Percentiles rank a stretch among this genome's conserved stretches.
Conservation (phyloP, 148 eudicot species). For the Salicornia ramosissima region DNA sequence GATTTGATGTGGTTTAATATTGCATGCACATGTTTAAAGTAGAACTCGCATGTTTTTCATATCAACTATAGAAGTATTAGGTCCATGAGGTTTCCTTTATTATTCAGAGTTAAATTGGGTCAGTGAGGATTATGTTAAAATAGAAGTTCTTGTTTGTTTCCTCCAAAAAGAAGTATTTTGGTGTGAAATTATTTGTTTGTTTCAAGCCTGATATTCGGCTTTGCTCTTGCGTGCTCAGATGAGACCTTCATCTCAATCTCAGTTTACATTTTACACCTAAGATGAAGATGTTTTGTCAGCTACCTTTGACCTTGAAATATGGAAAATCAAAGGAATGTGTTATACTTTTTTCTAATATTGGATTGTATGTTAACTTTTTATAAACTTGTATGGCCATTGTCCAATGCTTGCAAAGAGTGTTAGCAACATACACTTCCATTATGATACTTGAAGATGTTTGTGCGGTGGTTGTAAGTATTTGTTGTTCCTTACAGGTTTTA, state of each 20-base stretch:
- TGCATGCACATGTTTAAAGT: too few species aligned
- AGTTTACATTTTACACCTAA: too few species aligned
- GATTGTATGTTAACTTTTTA: neutral
- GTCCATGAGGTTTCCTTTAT: neutral
- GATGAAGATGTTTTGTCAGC: too few species aligned
- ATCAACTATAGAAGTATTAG: neutral
- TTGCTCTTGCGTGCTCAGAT: neutral
- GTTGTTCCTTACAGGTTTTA: constrained; percentile 42
- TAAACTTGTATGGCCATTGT: neutral
- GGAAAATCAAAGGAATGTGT: neutral
- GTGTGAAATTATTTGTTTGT: neutral
- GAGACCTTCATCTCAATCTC: neutral
- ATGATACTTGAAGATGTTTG: neutral
- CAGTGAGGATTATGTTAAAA: too few species aligned
- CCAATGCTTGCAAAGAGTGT: neutral
- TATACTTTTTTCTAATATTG: neutral
- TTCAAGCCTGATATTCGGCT: neutral
- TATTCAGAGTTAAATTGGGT: neutral
- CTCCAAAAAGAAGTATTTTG: neutral
- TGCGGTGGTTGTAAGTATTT: neutral
- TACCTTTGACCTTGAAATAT: constrained; percentile 1
- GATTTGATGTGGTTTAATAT: too few species aligned
- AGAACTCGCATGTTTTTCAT: too few species aligned
- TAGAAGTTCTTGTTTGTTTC: too few species aligned
- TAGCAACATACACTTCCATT: neutral